Evolutionary conservation across 2,329 filamentous ascomycete species (phyloP).

Genomic region (Colletotrichum cereale): DNA sequence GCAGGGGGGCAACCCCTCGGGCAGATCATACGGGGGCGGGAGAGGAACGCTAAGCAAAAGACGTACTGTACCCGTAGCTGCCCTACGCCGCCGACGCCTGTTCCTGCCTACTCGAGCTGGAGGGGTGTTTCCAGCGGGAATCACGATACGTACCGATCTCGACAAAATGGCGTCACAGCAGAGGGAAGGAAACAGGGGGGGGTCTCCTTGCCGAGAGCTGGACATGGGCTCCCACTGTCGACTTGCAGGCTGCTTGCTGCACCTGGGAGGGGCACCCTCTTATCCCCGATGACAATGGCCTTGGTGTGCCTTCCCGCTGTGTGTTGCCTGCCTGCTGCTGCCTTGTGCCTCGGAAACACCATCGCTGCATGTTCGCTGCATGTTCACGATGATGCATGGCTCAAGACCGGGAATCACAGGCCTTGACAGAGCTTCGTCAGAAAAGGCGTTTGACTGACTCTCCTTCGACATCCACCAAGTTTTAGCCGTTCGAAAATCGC

Average conservation of each 20-base stretch:
- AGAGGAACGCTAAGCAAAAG: conserved; percentile 29
- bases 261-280: not conserved
- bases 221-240: not conserved
- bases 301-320: not conserved
- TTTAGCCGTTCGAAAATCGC: not conserved
- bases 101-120: conserved; percentile 10
- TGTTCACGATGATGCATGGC: not conserved
- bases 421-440: not conserved
- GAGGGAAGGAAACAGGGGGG: conserved; percentile 3
- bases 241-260: not conserved
- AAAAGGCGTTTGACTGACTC: not conserved
- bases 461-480: too few relatives aligned
- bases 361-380: not conserved
- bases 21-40: conserved; percentile 38
- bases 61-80: not conserved
- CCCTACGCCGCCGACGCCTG: conserved; percentile 24
- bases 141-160: conserved; percentile 26
- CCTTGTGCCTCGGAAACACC: not conserved
- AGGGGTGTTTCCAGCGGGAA: conserved; percentile 20
- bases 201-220: not conserved
- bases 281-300: not conserved
- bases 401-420: not conserved
- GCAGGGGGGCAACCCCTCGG: conserved; percentile 29
- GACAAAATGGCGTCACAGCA: conserved; percentile 36
- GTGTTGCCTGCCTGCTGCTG: not conserved